Percentiles rank a stretch among this genome's conserved stretches.
phyloP scores from a whole-genome alignment of 1,139 yeast genomes.

The Nakaseomyces delphensis region DNA sequence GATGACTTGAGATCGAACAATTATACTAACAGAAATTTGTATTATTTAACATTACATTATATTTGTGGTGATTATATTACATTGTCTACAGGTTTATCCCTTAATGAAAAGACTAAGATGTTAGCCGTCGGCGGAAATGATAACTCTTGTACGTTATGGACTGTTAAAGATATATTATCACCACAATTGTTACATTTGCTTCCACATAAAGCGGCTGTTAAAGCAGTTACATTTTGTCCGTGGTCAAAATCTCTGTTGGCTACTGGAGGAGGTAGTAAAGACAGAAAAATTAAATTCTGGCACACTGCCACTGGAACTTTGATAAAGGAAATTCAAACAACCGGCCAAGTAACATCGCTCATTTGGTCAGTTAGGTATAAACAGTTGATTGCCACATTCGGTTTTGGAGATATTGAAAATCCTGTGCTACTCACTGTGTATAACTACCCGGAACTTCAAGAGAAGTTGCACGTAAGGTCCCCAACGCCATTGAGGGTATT shows the following conservation, averaged over 20 bases:
- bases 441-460: slow-evolving; percentile 55
- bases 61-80: no score
- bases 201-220: slow-evolving; percentile 69
- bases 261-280: slow-evolving; percentile 79
- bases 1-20: no score
- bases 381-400: slow-evolving; percentile 72
- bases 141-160: slow-evolving; percentile 62
- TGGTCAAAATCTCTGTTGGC: slow-evolving; percentile 65
- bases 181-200: slow-evolving; percentile 43
- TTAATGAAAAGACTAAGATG: slow-evolving; percentile 41
- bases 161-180: slow-evolving; percentile 35
- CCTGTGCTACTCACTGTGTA: slow-evolving; percentile 48
- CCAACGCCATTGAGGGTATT: slow-evolving; percentile 48
- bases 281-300: slow-evolving; percentile 67
- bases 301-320: slow-evolving; percentile 70
- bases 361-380: slow-evolving; percentile 60
- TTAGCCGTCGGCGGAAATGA: slow-evolving; percentile 70
- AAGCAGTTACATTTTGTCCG: slow-evolving; percentile 75
- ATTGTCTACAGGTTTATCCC: slow-evolving; percentile 41
- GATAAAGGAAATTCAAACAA: slow-evolving; percentile 45
- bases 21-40: slow-evolving; percentile 3
- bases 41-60: no score
- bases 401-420: slow-evolving; percentile 51
- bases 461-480: slow-evolving; percentile 45
- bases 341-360: slow-evolving; percentile 70